Evolutionary conservation across 2,329 filamentous ascomycete genomes (phyloP), one percentile per base, ranked within the genome.

Genomic region (Corniculantispora saksenae): DNA sequence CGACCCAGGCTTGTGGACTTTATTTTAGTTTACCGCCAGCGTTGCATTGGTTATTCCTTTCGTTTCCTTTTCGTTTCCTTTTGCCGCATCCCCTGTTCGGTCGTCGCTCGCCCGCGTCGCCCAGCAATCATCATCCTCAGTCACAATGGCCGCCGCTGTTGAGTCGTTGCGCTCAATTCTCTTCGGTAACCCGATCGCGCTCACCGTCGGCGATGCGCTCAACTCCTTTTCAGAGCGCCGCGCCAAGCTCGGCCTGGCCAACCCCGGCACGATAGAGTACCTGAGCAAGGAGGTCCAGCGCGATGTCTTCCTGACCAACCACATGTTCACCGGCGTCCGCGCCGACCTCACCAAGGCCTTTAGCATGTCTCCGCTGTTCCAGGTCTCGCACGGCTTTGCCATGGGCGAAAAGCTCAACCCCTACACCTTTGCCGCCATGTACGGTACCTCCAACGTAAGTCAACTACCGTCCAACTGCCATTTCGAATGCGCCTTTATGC

Each of bases 271-370:
- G 61, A 89, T 97, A 71, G 95, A 99, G 81, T 89, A 89, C 75
- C 89, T 97, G 77, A 87, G 91, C 72, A 90, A 91, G 77, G 95
- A 99, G 83, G 93, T 97, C 68, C 91, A 96, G 83, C 93, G 94
- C 81, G 94, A 97, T 86, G 94, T 97, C 72, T 90, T 98, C 77
- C 88, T 97, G 74, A 95, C 91, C 82, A 97, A 97, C 84, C 91
- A 93, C 79, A 96, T 95, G 89, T 98, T 99, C 84, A 91, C 92
- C 53, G 95, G 95, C 74, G 86, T 99, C 78, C 92, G 94, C 77
- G 96, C 94, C 78, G 95, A 99, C 80, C 84, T 98, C 77, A 97
- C 93, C 77, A 98, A 97, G 85, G 89, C 93, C 76, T 97, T 98
- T 82, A 95, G 93, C 85, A 88, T 97, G 78, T 88, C 89, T 65